phyloP scores from a whole-genome alignment of 768 basidiomycete species.

The Amanita subjunquillea region DNA sequence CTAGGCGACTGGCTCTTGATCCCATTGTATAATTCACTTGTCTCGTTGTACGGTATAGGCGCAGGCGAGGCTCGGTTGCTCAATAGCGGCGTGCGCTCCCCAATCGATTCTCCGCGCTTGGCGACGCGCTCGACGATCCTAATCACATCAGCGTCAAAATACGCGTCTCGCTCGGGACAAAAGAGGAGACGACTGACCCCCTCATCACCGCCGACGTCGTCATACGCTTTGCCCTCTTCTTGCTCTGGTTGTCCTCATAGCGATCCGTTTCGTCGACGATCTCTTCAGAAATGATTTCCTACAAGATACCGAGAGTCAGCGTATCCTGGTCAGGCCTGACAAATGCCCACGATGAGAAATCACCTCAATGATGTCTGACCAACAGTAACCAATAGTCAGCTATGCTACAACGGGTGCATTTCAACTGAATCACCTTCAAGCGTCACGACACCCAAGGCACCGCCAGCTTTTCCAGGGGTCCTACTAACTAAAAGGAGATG shows the following conservation, averaged over 20 bases:
- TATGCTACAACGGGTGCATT: neutral
- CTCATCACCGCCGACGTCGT: slow-evolving; percentile 73
- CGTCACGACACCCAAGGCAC: slow-evolving; percentile 86
- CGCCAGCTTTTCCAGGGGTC: slow-evolving; percentile 74
- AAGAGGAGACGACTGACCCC: slow-evolving; percentile 35
- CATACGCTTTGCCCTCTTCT: slow-evolving; percentile 57
- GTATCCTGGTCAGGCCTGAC: too few relatives aligned
- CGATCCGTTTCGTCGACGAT: slow-evolving; percentile 93
- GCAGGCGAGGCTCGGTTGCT: slow-evolving; percentile 1
- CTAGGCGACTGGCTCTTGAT: too few relatives aligned
- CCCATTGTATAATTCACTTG: too few relatives aligned
- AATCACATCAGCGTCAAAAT: neutral
- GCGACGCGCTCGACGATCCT: slow-evolving; percentile 51
- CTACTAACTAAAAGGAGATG: slow-evolving; percentile 81
- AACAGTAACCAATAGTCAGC: neutral
- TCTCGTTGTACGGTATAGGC: neutral
- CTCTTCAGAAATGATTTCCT: slow-evolving; percentile 94
- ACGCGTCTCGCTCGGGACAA: neutral
- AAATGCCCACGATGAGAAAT: slow-evolving; percentile 4
- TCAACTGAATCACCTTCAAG: slow-evolving; percentile 51
- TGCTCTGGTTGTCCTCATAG: slow-evolving; percentile 80
- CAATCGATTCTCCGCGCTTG: slow-evolving; percentile 15
- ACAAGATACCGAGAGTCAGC: neutral
- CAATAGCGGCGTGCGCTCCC: slow-evolving; percentile 28
- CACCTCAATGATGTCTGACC: slow-evolving; percentile 68